Evolutionary conservation across 768 basidiomycete genomes (phyloP).

Genomic region (Boletus reticulatus): DNA sequence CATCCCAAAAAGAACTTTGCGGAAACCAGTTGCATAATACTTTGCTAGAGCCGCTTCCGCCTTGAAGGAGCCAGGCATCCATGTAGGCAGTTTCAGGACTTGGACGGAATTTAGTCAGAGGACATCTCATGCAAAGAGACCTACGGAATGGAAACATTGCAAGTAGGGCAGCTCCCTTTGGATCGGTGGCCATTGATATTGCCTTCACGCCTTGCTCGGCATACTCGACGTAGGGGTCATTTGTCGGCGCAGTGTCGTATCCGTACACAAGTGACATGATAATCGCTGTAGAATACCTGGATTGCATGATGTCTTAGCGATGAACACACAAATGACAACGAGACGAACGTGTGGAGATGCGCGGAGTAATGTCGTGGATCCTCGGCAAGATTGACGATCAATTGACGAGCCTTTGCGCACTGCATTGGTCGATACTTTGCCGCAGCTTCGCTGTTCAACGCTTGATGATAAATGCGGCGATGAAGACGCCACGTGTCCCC

Average conservation of each 20-base stretch:
- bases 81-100: slow-evolving; percentile 26
- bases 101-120: background rate
- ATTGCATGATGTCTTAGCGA: background rate
- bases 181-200: slow-evolving; percentile 12
- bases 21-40: slow-evolving; percentile 18
- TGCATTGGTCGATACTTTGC: slow-evolving; percentile 34
- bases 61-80: slow-evolving; percentile 26
- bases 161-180: slow-evolving; percentile 23
- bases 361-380: slow-evolving; percentile 24
- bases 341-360: slow-evolving; percentile 28
- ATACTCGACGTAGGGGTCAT: slow-evolving; percentile 24
- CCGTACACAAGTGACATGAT: slow-evolving; percentile 30
- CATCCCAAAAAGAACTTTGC: slow-evolving; percentile 21
- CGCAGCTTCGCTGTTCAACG: slow-evolving; percentile 29
- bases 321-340: background rate
- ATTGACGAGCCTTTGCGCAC: slow-evolving; percentile 26
- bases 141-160: slow-evolving; percentile 26
- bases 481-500: slow-evolving; percentile 40
- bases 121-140: slow-evolving; percentile 1
- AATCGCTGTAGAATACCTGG: slow-evolving; percentile 27
- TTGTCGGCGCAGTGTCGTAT: slow-evolving; percentile 15
- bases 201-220: slow-evolving; percentile 14
- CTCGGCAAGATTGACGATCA: slow-evolving; percentile 32
- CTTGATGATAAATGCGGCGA: slow-evolving; percentile 34
- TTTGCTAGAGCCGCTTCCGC: slow-evolving; percentile 16